These are phyloP conservation scores for Neostapfia colusana DNA, from an alignment of 176 grass and related monocot genomes.

Conservation along the genomic window DNA sequence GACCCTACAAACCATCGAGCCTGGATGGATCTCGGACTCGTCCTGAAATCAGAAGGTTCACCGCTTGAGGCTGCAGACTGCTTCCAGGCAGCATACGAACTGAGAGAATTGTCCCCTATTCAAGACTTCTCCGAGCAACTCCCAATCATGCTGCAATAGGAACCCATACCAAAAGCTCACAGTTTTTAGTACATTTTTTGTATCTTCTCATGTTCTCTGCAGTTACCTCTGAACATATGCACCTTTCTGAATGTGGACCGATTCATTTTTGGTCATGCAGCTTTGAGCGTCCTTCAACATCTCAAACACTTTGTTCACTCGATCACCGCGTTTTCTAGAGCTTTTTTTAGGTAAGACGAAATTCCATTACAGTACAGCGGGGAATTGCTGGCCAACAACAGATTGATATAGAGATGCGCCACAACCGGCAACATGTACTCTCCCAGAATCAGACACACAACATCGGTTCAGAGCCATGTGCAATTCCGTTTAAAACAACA, in stretches of 20 bases:
- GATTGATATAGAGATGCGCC: not conserved
- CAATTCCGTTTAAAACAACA: too few relatives aligned
- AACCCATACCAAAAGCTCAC: conserved; percentile 1
- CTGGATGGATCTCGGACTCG: conserved; percentile 78
- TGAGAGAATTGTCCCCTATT: conserved; percentile 69
- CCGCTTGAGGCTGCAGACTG: conserved; percentile 73
- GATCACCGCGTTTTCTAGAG: not conserved
- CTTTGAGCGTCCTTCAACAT: not conserved
- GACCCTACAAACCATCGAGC: conserved; percentile 73
- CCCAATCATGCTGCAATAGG: conserved; percentile 50
- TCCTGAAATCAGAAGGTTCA: conserved; percentile 68
- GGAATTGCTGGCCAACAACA: not conserved
- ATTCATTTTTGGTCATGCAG: not conserved
- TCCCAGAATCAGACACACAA: too few relatives aligned
- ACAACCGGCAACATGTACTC: too few relatives aligned
- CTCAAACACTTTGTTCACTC: conserved; percentile 22
- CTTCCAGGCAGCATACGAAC: conserved; percentile 87
- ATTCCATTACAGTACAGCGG: not conserved
- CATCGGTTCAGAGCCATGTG: not conserved
- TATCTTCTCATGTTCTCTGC: not conserved
- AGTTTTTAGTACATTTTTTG: conserved; percentile 27
- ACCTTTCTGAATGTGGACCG: conserved; percentile 26
- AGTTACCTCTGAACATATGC: not conserved
- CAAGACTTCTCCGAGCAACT: conserved; percentile 57
- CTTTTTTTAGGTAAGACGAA: not conserved